Evolutionary conservation across 2,329 filamentous ascomycete species (phyloP).

Genomic region (Fusarium sp.): DNA sequence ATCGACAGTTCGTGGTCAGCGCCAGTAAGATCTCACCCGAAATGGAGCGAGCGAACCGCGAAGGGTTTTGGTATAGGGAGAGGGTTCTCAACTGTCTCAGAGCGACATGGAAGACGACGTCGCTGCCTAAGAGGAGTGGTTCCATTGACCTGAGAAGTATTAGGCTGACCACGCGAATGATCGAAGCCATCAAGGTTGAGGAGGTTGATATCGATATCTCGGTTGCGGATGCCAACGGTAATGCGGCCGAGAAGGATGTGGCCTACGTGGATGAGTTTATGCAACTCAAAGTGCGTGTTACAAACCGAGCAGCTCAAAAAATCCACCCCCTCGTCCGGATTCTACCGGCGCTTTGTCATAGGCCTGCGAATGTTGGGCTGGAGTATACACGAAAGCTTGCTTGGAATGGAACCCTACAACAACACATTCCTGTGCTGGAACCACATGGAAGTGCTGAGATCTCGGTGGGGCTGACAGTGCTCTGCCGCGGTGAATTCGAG

Average conservation of each 20-base stretch:
- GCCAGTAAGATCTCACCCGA: constrained; percentile 83
- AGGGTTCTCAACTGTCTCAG: constrained; percentile 78
- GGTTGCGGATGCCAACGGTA: constrained; percentile 57
- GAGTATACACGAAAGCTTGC: constrained; percentile 86
- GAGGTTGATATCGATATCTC: constrained; percentile 78
- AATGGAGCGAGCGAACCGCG: constrained; percentile 80
- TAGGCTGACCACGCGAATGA: constrained; percentile 80
- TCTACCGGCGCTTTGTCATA: constrained; percentile 80
- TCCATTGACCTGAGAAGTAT: constrained; percentile 82
- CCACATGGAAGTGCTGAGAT: constrained; percentile 72
- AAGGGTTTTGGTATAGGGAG: constrained; percentile 93
- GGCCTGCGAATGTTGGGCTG: constrained; percentile 78
- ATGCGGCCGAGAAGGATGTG: constrained; percentile 38
- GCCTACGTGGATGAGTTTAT: constrained; percentile 69
- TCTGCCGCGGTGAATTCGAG: constrained; percentile 87
- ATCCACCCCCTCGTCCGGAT: constrained; percentile 81
- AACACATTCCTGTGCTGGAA: constrained; percentile 73
- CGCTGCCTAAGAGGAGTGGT: constrained; percentile 69
- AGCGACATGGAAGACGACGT: constrained; percentile 76
- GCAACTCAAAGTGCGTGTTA: constrained; percentile 77
- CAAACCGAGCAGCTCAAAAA: constrained; percentile 76
- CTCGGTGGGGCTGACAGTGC: constrained; percentile 77
- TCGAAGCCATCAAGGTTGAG: constrained; percentile 84
- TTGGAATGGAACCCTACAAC: constrained; percentile 88
- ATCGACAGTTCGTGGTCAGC: constrained; percentile 93